A percentile compares a stretch with the other conserved stretches of the same genome.
Evolutionary conservation across 2,329 filamentous ascomycete genomes (phyloP).

Genomic region (Xylaria sp.): DNA sequence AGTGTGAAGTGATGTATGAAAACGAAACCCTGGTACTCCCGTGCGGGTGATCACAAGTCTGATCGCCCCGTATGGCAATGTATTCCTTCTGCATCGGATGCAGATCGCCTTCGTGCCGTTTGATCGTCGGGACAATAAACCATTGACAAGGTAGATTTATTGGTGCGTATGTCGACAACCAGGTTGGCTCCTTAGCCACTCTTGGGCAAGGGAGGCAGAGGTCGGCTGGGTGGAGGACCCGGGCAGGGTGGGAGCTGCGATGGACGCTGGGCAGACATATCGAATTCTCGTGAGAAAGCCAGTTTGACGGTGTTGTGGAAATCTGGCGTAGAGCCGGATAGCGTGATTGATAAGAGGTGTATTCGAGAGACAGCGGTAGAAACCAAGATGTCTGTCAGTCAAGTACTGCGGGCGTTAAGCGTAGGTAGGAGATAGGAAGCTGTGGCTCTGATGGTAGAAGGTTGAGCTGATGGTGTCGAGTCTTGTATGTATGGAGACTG

Average conservation of each 20-base stretch:
- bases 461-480: slow-evolving; percentile 18
- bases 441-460: slow-evolving; percentile 1
- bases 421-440: not conserved
- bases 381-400: slow-evolving; percentile 8
- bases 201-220: slow-evolving; percentile 73
- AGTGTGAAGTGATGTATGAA: slow-evolving; percentile 38
- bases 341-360: not conserved
- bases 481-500: slow-evolving; percentile 21
- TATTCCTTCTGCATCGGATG: slow-evolving; percentile 31
- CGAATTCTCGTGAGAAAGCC: slow-evolving; percentile 49
- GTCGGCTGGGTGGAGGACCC: slow-evolving; percentile 71
- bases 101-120: slow-evolving; percentile 38
- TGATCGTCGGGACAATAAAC: slow-evolving; percentile 34
- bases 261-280: slow-evolving; percentile 69
- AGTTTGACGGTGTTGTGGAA: slow-evolving; percentile 42
- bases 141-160: slow-evolving; percentile 35
- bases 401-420: slow-evolving; percentile 6
- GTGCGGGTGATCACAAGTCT: slow-evolving; percentile 37
- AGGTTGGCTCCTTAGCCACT: slow-evolving; percentile 55
- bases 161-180: slow-evolving; percentile 11
- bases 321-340: slow-evolving; percentile 35
- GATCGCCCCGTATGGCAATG: slow-evolving; percentile 37
- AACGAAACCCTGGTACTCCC: slow-evolving; percentile 39
- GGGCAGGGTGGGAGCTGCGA: slow-evolving; percentile 75
- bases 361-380: slow-evolving; percentile 10